Conservation (phyloP, 345 rosid genomes). For the Eucalyptus coolabah region DNA sequence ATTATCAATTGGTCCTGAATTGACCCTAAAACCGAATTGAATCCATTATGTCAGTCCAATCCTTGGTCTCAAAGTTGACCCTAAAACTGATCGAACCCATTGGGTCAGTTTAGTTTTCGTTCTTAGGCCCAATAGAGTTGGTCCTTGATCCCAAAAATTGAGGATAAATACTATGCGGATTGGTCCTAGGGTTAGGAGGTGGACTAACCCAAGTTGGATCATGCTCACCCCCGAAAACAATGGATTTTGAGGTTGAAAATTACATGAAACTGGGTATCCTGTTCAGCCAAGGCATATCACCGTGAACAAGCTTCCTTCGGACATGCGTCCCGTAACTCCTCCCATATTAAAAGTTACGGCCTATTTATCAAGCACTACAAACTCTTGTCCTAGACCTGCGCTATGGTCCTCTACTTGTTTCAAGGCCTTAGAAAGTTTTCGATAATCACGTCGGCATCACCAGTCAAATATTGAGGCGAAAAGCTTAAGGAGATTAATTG, state of each 20-base stretch:
- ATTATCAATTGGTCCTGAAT: accelerated
- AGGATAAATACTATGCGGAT: accelerated
- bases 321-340: background rate
- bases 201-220: accelerated
- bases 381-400: background rate
- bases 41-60: too few species aligned
- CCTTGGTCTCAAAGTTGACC: too few species aligned
- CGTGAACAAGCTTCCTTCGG: background rate
- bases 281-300: background rate
- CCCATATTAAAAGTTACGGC: background rate
- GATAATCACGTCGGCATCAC: background rate
- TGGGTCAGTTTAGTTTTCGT: accelerated
- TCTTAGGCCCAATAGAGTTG: too few species aligned
- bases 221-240: background rate
- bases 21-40: too few species aligned
- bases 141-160: too few species aligned
- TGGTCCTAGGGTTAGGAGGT: too few species aligned
- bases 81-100: too few species aligned
- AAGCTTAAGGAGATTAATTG: background rate
- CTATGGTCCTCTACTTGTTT: background rate
- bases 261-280: background rate
- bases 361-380: background rate
- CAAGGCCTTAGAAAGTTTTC: background rate
- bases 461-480: background rate
- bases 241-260: background rate